A percentile compares a stretch with the other conserved stretches of the same genome.
phyloP scores from a whole-genome alignment of 2,329 filamentous ascomycete species.

The Akanthomyces lecanii region DNA sequence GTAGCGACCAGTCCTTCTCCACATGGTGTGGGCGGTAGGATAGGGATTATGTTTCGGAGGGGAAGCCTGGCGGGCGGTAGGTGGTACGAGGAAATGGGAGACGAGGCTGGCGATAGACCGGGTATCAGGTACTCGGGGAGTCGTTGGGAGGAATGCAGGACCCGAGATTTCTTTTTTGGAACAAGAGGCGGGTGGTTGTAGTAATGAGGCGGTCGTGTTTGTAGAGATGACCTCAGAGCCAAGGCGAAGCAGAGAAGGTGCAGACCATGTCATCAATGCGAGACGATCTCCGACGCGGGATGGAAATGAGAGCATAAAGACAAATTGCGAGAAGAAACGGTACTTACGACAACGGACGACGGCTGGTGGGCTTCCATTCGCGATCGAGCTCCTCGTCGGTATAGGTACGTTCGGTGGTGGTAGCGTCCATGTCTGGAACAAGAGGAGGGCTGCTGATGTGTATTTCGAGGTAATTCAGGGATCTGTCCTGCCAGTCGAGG shows the following conservation, averaged over 20 bases:
- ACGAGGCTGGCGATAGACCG: neutral
- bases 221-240: neutral
- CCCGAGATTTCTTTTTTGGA: neutral
- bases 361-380: slow-evolving; percentile 74
- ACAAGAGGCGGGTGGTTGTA: slow-evolving; percentile 10
- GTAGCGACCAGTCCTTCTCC: slow-evolving; percentile 13
- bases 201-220: neutral
- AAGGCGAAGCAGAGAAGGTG: neutral
- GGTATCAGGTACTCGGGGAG: slow-evolving; percentile 3
- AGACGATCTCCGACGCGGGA: neutral
- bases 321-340: slow-evolving; percentile 51
- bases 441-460: neutral
- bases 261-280: neutral
- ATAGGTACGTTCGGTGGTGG: slow-evolving; percentile 11
- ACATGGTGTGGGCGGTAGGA: slow-evolving; percentile 14
- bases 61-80: neutral
- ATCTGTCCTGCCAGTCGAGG: neutral
- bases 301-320: slow-evolving; percentile 36
- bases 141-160: slow-evolving; percentile 4
- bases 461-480: neutral
- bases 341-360: slow-evolving; percentile 79
- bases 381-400: slow-evolving; percentile 68
- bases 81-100: neutral
- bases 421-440: slow-evolving; percentile 2
- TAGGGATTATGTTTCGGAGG: slow-evolving; percentile 14